These are phyloP conservation scores for Fusarium tanahbumbuense DNA, from an alignment of 2,329 filamentous ascomycete genomes.

Conservation along the genomic window DNA sequence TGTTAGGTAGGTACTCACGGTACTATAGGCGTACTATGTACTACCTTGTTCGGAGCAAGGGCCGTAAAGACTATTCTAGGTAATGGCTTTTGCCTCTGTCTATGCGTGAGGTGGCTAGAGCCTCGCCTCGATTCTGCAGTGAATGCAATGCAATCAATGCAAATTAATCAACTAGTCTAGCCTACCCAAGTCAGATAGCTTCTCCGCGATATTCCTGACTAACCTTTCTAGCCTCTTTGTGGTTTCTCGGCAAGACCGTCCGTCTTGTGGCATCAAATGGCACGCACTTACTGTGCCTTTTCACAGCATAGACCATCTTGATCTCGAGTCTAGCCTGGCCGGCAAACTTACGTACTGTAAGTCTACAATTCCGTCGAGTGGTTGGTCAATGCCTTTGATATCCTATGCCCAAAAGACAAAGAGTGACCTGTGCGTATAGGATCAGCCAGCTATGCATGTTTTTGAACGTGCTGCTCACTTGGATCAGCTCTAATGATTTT, in stretches of 20 bases:
- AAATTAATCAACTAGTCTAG: slow-evolving; percentile 12
- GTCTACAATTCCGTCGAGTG: not conserved
- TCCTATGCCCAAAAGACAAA: not conserved
- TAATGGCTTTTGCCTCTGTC: not conserved
- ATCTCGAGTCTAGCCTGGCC: not conserved
- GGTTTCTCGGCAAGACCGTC: slow-evolving; percentile 31
- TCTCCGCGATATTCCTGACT: slow-evolving; percentile 32
- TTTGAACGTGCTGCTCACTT: not conserved
- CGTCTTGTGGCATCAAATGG: slow-evolving; percentile 1
- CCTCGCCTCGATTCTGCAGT: not conserved
- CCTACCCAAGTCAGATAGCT: slow-evolving; percentile 23
- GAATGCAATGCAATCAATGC: not conserved
- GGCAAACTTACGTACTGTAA: not conserved
- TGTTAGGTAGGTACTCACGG: no score
- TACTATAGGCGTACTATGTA: no score
- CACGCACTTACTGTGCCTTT: not conserved
- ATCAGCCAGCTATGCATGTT: not conserved
- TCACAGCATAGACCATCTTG: not conserved
- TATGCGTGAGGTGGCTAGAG: slow-evolving; percentile 4
- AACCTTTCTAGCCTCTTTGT: slow-evolving; percentile 21
- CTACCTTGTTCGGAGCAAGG: not conserved
- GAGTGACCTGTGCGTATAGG: not conserved
- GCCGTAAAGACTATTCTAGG: not conserved
- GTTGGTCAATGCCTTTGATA: slow-evolving; percentile 1
- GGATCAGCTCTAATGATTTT: not conserved